Base-by-base conservation (phyloP, 345 rosid species). In the Pistacia vera region DNA sequence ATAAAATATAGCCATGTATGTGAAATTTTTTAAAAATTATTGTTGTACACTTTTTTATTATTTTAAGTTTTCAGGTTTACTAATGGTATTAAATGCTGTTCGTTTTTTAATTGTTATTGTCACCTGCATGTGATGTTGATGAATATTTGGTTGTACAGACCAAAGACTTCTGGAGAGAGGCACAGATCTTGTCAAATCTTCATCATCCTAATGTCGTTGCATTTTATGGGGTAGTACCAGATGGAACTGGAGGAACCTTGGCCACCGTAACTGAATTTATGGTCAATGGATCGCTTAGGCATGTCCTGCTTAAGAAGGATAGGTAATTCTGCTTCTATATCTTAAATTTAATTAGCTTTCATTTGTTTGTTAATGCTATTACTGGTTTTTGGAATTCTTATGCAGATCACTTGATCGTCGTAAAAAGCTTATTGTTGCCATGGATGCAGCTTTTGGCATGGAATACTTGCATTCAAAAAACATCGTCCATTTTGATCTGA, bases 391-490 rank as follows among this genome's bases (percentile, higher is more conserved):
- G 33, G 72, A 22, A 75, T 71, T 67, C 72, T 72, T 49, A 48
- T 56, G 83, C 83, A 90, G 95, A 68, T 78, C 83, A 72, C 89
- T 90, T 28, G 94, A 86, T 74, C 49, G 66, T 61, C 85, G 80
- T 18, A 87, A 80, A 78, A 88, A 83, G 85, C 87, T 83, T 72
- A 79, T 87, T 58, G 86, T 90, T 55, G 94, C 92, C 70, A 87
- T 87, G 94, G 92, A 90, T 78, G 91, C 91, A 72, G 92, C 94
- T 82, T 90, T 90, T 82, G 94, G 94, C 14, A 90, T 90, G 94
- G 94, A 90, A 82, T 90, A 90, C 85, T 68, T 90, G 83, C 94
- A 90, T 77, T 84, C 84, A 7, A 88, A 85, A 83, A 88, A 87
- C 68, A 90, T 87, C 63, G 92, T 90, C 74, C 94, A 90, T 73